Evolutionary conservation across 2,329 filamentous ascomycete genomes (phyloP).

Genomic region (Pseudogymnoascus verrucosus): DNA sequence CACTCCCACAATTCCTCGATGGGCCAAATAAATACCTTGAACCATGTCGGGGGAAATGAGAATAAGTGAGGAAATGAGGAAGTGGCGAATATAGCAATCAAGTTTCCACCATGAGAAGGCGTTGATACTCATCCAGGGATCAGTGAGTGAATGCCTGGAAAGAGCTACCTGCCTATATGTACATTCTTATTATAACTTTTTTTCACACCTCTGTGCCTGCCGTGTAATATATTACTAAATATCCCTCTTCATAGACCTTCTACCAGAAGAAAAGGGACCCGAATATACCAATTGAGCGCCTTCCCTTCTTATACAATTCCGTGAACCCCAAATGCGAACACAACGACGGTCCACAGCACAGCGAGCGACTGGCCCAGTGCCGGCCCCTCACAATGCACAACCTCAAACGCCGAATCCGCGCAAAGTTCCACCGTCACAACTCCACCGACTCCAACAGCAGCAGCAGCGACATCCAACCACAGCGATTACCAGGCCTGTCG

Average conservation of each 20-base stretch:
- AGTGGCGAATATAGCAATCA: not conserved
- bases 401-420: not conserved
- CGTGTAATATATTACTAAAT: not conserved
- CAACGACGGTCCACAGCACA: not conserved
- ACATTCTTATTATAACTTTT: constrained; percentile 3
- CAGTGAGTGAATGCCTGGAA: not conserved
- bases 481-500: not conserved
- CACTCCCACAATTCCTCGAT: not conserved
- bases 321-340: not conserved
- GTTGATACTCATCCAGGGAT: not conserved
- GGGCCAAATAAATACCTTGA: not conserved
- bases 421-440: not conserved
- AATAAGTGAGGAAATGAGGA: not conserved
- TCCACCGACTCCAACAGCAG: not conserved
- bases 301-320: not conserved
- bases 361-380: not conserved
- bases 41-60: not conserved
- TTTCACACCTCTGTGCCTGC: not conserved
- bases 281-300: not conserved
- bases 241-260: not conserved
- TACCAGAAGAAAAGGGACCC: not conserved
- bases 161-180: not conserved
- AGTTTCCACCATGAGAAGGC: not conserved
- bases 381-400: not conserved
- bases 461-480: not conserved